Evolutionary conservation across 2,329 filamentous ascomycete genomes (phyloP).

Genomic region (Paracoccidioides lutzii): DNA sequence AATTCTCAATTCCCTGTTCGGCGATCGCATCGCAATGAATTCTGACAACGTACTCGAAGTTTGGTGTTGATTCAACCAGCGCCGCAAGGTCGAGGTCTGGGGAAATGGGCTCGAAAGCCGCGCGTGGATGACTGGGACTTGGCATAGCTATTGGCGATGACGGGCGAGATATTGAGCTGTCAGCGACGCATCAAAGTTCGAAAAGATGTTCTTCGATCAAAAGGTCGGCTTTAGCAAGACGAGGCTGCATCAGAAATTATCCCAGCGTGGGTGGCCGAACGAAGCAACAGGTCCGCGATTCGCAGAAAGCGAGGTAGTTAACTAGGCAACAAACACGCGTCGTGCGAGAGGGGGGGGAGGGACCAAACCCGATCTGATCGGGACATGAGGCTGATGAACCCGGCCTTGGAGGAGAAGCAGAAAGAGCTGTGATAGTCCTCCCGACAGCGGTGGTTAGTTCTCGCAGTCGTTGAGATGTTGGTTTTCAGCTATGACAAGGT

Average conservation of each 20-base stretch:
- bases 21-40: conserved; percentile 69
- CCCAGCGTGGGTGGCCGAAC: neutral
- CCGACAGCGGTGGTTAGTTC: neutral
- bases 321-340: neutral
- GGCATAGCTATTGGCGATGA: conserved; percentile 49
- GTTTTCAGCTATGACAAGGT: no score
- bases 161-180: neutral
- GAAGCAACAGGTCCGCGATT: neutral
- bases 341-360: neutral
- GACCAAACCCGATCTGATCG: neutral
- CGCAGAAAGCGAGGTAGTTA: neutral
- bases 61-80: conserved; percentile 64
- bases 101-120: conserved; percentile 82
- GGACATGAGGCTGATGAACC: neutral
- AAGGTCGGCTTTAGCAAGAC: neutral
- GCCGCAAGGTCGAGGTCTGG: conserved; percentile 66
- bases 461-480: no score
- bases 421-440: neutral
- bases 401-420: no score
- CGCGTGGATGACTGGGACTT: conserved; percentile 57
- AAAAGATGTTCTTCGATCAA: neutral
- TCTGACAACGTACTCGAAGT: conserved; percentile 76
- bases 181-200: neutral
- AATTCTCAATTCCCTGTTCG: conserved; percentile 60
- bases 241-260: neutral